Base-by-base conservation (phyloP, 23 red algal species). In the Gracilaria gracilis region DNA sequence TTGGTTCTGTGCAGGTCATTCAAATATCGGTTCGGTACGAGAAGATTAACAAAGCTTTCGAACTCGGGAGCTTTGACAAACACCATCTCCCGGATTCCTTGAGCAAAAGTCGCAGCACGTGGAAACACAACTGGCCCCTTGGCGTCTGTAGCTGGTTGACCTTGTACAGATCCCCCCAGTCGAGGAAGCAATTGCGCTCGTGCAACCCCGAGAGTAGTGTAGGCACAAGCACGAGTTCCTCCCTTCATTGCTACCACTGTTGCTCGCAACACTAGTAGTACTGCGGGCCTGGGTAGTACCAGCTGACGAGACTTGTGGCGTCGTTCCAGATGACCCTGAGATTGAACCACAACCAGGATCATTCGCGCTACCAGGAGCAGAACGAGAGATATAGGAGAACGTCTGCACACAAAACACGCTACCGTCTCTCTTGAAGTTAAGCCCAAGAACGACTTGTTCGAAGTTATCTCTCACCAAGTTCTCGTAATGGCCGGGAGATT, bases 371-470 rank as follows among this genome's bases (percentile, higher is more conserved):
- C 64, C 64, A 12, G 64, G 64, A 7, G 64, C 64, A 36, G 64
- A 31, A 34, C 20, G 36, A 31, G 64, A 69, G 33, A 69, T 36
- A 32, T 28, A 69, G 0, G 64, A 69, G 17, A 85, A 85, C 5
- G 82, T 85, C 36, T 85, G 82, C 20, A 85, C 82, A 20, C 82
- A 85, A 31, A 66, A 85, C 33, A 85, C 82, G 20, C 58, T 40
- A 4, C 82, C 82, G 20, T 49, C 47, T 11, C 35, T 67, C 21
- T 67, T 66, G 59, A 67, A 85, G 36, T 65, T 19, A 47, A 85
- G 66, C 21, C 82, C 82, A 66, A 85, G 47, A 39, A 85, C 82
- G 23, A 70, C 82, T 66, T 85, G 58, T 27, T 67, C 57, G 72
- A 85, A 85, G 24, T 55, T 48, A 24, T 61, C 33, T 7, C 37